A percentile compares a stretch with the other conserved stretches of the same genome.
Evolutionary conservation across 139 green algal species (phyloP).

Genomic region (Chlorella ohadii): DNA sequence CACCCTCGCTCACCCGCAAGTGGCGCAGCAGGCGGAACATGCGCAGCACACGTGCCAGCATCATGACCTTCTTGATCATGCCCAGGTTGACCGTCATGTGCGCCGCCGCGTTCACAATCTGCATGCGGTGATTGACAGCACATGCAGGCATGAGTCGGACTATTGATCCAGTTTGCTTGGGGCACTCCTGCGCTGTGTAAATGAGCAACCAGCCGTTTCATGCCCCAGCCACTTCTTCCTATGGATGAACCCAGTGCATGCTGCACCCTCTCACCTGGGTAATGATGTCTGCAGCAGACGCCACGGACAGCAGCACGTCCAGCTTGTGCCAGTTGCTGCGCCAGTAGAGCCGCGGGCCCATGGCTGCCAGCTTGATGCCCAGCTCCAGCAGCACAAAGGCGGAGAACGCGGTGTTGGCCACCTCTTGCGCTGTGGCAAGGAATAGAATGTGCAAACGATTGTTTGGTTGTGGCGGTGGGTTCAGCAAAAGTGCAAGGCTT

Average conservation of each 20-base stretch:
- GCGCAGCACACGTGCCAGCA: slow-evolving; percentile 66
- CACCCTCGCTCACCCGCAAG: not conserved
- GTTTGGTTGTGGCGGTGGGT: too few species aligned
- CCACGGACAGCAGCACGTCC: slow-evolving; percentile 70
- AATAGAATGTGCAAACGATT: too few species aligned
- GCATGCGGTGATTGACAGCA: not conserved
- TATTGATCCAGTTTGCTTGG: too few species aligned
- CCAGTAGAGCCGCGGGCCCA: slow-evolving; percentile 47
- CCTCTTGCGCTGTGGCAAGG: slow-evolving; percentile 23
- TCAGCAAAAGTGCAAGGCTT: too few species aligned
- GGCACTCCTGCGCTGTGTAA: too few species aligned
- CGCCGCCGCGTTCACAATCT: slow-evolving; percentile 15
- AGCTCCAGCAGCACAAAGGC: slow-evolving; percentile 53
- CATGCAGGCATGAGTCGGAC: too few species aligned
- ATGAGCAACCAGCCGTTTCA: too few species aligned
- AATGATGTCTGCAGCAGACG: slow-evolving; percentile 57
- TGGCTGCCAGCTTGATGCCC: slow-evolving; percentile 46
- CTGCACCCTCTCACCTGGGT: not conserved
- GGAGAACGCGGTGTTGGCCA: slow-evolving; percentile 55
- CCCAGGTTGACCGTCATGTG: slow-evolving; percentile 23
- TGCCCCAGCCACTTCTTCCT: too few species aligned
- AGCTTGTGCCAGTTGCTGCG: slow-evolving; percentile 77
- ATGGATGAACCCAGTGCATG: not conserved
- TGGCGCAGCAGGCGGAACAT: slow-evolving; percentile 70
- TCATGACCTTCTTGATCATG: slow-evolving; percentile 68